Evolutionary conservation across 1,139 yeast genomes (phyloP).

Genomic region (Diutina siamensis): DNA sequence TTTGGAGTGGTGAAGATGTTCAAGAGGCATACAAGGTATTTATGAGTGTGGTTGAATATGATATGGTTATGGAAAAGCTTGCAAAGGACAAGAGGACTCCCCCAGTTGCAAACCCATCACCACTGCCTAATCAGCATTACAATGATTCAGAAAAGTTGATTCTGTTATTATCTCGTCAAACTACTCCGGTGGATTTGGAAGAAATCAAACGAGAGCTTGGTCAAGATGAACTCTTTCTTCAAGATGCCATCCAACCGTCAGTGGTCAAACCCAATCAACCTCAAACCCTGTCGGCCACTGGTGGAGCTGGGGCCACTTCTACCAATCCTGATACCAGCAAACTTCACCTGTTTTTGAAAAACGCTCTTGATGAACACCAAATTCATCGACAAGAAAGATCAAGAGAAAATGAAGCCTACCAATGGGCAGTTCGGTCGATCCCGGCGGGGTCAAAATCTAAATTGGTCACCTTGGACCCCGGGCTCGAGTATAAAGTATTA

Average conservation of each 20-base stretch:
- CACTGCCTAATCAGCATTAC: neutral
- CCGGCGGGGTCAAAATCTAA: neutral
- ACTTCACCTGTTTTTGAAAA: slow-evolving; percentile 28
- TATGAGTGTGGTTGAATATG: slow-evolving; percentile 4
- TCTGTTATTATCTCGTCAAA: neutral
- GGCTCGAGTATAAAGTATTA: neutral
- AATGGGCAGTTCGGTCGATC: slow-evolving; percentile 25
- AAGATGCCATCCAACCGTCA: slow-evolving; percentile 3
- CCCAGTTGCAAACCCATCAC: no score
- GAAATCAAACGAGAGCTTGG: neutral
- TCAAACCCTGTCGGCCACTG: no score
- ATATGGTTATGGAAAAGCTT: neutral
- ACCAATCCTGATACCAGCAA: slow-evolving; percentile 12
- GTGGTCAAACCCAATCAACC: no score
- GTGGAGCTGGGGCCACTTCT: neutral
- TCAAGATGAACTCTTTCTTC: neutral
- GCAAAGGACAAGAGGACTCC: no score
- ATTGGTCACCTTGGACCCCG: neutral
- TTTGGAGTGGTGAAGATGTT: neutral
- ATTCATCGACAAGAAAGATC: slow-evolving; percentile 31
- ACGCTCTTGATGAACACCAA: slow-evolving; percentile 28
- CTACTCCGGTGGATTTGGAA: slow-evolving; percentile 3
- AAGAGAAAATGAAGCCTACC: slow-evolving; percentile 41
- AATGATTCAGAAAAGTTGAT: slow-evolving; percentile 1
- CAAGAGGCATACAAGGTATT: neutral